Base-by-base conservation (phyloP, 2,329 filamentous ascomycete genomes). In the Basipetospora chlamydospora region DNA sequence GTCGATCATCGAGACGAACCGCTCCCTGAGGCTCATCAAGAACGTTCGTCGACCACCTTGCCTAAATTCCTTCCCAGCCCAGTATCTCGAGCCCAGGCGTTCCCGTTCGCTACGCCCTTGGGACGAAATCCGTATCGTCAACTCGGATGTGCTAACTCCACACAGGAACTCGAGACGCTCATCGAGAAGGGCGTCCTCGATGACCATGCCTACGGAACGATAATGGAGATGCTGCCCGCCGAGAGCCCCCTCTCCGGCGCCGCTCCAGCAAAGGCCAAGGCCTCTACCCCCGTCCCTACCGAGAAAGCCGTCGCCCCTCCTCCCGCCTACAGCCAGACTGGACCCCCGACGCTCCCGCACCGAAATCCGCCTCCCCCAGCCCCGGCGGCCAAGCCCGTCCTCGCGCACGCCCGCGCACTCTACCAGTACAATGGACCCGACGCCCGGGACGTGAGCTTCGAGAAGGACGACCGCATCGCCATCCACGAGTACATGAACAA, bases 401-500 rank as follows among this genome's bases (percentile, higher is more conserved):
- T 94, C 41, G 75, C 76, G 39, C 68, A 81, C 46, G 86, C 85
- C 18, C 75, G 75, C 17, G 87, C 87, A 6, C 67, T 94, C 33
- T 96, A 94, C 64, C 70, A 72, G 43, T 96, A 95, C 64, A 70
- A 67, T 23, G 82, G 79, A 7, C 56, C 79, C 28, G 87, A 94
- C 53, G 70, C 77, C 4, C 84, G 85, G 41, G 88, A 96, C 54
- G 67, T 93, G 43, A 74, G 73, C 3, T 74, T 96, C 41, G 74
- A 84, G 52, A 77, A 80, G 42, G 80, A 87, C 52, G 88, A 96
- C 60, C 67, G 69, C 44, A 67, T 96, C 47, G 70, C 74, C 41
- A 81, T 96, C 16, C 73, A 76, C 45, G 84, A 94, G 60, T 87
- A 93, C 64, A 90, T 94, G 80, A 96, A 96, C 59, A 75, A 78